Base-by-base conservation (phyloP, 345 rosid genomes). In the Salix purpurea region DNA sequence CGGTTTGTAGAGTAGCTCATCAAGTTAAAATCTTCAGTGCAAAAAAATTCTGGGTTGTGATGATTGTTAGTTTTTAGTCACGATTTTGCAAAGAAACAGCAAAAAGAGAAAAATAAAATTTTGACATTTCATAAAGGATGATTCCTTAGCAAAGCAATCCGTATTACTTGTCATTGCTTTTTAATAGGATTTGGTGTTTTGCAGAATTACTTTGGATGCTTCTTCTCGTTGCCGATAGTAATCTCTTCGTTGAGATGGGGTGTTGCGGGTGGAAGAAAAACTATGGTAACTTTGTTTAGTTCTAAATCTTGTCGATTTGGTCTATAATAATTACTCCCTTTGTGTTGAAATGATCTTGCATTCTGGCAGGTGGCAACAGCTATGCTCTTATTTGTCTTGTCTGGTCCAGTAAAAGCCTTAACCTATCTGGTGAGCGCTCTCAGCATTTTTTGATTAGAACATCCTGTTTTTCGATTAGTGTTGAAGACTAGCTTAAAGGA, bases 171-270 rank as follows among this genome's bases (percentile, higher is more conserved):
- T 28, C 36, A 23, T 37, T 50, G 70, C 70, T 68, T 44, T 64
- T 58, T 39, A 75, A 58, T 61, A 34, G 42, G 62, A 26, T 74
- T 46, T 56, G 18, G 64, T 78, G 81, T 69, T 69, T 48, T 5
- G 71, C 96, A 95, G 97, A 95, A 89, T 83, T 95, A 95, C 89
- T 95, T 95, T 71, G 99, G 99, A 34, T 91, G 99, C 79, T 93
- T 95, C 82, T 95, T 95, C 80, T 84, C 97, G 7, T 77, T 95
- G 87, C 99, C 97, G 10, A 87, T 91, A 21, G 99, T 95, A 75
- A 84, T 95, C 69, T 85, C 99, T 72, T 93, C 96, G 1, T 80
- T 93, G 86, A 89, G 99, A 83, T 91, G 99, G 99, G 90, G 94
- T 69, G 83, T 95, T 70, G 86, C 97, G 5, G 94, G 90, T 76